These are phyloP conservation scores for Hymenoscyphus linearis DNA, from an alignment of 2,329 filamentous ascomycete genomes.

Conservation along the genomic window DNA sequence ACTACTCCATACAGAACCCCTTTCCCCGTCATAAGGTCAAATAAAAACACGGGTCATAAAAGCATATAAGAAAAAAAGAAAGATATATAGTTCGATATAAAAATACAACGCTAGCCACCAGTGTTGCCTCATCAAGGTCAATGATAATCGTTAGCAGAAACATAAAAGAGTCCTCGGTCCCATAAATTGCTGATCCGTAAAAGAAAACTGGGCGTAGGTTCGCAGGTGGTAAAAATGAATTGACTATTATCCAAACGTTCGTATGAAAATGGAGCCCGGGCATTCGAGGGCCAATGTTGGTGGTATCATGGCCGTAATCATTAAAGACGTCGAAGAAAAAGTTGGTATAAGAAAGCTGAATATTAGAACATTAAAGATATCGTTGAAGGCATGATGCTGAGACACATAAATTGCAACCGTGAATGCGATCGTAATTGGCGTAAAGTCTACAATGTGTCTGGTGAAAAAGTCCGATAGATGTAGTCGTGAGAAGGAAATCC, in stretches of 20 bases:
- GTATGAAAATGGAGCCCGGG: not conserved
- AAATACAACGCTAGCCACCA: conserved; percentile 15
- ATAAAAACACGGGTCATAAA: not conserved
- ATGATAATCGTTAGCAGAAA: conserved; percentile 16
- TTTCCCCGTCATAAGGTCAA: not conserved
- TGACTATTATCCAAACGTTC: not conserved
- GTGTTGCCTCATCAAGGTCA: conserved; percentile 8
- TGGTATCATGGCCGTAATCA: conserved; percentile 8
- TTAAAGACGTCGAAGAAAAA: conserved; percentile 5
- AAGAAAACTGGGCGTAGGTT: conserved; percentile 3
- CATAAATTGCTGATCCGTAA: not conserved
- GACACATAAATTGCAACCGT: conserved; percentile 8
- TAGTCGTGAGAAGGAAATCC: conserved; percentile 14
- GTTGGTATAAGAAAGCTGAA: conserved; percentile 8
- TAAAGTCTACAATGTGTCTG: conserved; percentile 19
- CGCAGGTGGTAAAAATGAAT: conserved; percentile 1
- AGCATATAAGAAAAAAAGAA: conserved; percentile 7
- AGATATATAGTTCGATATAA: not conserved
- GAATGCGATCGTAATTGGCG: conserved; percentile 18
- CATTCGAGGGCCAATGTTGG: not conserved
- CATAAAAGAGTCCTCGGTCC: not conserved
- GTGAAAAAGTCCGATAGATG: conserved; percentile 11
- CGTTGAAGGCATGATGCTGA: conserved; percentile 15
- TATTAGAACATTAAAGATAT: conserved; percentile 18
- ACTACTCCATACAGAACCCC: not conserved